Conservation (phyloP, 2,329 filamentous ascomycete species). For the Colletotrichum gloeosporioides region DNA sequence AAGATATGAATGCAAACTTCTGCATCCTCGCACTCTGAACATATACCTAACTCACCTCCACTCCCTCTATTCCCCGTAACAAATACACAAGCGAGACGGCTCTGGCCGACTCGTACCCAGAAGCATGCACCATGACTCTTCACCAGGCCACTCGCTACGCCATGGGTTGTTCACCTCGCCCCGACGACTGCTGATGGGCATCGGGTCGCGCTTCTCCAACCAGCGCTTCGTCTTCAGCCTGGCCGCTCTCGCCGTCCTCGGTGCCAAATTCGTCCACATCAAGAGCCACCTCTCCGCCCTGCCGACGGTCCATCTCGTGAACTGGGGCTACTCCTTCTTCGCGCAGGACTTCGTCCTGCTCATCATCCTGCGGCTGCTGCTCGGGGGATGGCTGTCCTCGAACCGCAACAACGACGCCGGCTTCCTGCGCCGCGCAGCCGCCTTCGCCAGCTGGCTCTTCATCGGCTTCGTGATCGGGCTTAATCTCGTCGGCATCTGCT, state of each 20-base stretch:
- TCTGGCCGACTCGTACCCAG: not conserved
- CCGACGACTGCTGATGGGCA: not conserved
- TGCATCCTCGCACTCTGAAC: not conserved
- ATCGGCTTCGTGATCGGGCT: constrained; percentile 24
- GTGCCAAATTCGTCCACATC: constrained; percentile 36
- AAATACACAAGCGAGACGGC: not conserved
- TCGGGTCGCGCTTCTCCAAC: constrained; percentile 20
- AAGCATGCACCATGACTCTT: not conserved
- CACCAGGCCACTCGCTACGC: not conserved
- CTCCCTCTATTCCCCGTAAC: not conserved
- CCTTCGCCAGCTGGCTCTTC: not conserved
- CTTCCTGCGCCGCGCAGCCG: not conserved
- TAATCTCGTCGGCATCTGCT: constrained; percentile 23
- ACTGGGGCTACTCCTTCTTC: constrained; percentile 39
- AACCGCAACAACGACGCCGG: not conserved
- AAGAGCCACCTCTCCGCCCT: constrained; percentile 35
- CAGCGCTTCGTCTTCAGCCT: constrained; percentile 34
- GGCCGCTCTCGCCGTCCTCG: constrained; percentile 32
- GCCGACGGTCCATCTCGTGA: constrained; percentile 31
- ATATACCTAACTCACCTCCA: not conserved
- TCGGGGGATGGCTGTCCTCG: constrained; percentile 27
- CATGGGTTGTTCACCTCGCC: not conserved
- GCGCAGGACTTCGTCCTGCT: constrained; percentile 36
- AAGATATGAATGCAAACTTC: not conserved
- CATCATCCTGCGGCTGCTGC: constrained; percentile 34